Base-by-base conservation (phyloP, 1,284 basidiomycete genomes). In the Schizophyllum commune region DNA sequence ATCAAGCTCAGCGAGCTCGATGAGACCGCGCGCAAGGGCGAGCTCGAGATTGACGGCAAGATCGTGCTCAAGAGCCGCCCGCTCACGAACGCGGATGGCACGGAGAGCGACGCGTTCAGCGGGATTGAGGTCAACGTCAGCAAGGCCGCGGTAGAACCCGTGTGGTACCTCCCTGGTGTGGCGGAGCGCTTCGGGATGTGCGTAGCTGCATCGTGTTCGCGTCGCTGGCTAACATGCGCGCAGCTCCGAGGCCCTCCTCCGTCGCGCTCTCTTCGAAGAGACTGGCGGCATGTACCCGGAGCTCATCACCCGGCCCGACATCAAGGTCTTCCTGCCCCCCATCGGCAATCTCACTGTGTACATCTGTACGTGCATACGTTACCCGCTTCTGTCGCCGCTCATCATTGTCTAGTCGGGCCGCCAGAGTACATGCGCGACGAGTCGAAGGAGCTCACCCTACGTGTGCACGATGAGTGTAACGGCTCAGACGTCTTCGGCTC, bases 251-350 rank as follows among this genome's bases (percentile, higher is more conserved):
- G 84, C 80, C 9, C 75, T 93, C 0, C 83, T 98, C 8, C 86
- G 96, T 34, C 82, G 96, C 20, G 91, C 93, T 0, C 79, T 98
- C 33, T 98, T 98, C 67, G 96, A 98, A 72, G 95, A 98, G 67
- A 92, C 91, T 0, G 94, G 94, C 68, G 95, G 94, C 69, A 96
- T 96, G 89, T 96, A 97, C 73, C 95, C 95, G 1, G 96, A 98
- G 69, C 84, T 98, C 56, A 88, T 98, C 67, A 98, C 96, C 9
- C 86, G 96, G 15, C 94, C 93, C 0, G 94, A 97, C 71, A 90
- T 98, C 77, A 96, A 96, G 72, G 83, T 95, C 22, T 98, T 98
- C 82, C 81, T 98, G 0, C 96, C 96, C 0, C 96, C 96, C 0
- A 98, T 98, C 65, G 94, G 94, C 2, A 88, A 88, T 51, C 73